Conservation (phyloP, 305 asterid species). For the Stenogyne calaminthoides region DNA sequence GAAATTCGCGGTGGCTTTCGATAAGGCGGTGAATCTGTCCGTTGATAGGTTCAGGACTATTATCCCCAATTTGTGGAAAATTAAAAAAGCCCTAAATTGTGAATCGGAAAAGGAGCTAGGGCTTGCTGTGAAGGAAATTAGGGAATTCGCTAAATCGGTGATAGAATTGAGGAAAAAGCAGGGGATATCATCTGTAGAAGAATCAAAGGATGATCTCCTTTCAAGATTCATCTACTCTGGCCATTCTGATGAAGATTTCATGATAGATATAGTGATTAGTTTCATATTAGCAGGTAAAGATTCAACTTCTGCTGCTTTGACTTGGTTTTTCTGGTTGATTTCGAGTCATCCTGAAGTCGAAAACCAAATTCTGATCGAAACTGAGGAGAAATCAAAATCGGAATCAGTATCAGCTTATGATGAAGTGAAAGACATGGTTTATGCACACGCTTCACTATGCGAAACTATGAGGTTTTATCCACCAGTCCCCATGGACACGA, state of each 20-base stretch:
- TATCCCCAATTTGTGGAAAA: conserved; percentile 37
- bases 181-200: conserved; percentile 24
- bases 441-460: conserved; percentile 50
- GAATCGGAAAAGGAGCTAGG: conserved; percentile 51
- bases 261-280: conserved; percentile 46
- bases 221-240: conserved; percentile 51
- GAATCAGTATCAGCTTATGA: conserved; percentile 29
- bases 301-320: conserved; percentile 56
- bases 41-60: conserved; percentile 30
- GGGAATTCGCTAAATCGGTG: conserved; percentile 36
- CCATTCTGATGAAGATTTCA: conserved; percentile 39
- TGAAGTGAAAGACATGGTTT: conserved; percentile 51
- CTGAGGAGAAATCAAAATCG: conserved; percentile 18
- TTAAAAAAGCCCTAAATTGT: conserved; percentile 40
- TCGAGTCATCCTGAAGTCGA: conserved; percentile 38
- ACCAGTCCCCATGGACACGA: conserved; percentile 54
- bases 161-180: conserved; percentile 34
- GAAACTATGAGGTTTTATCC: conserved; percentile 69
- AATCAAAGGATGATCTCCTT: conserved; percentile 39
- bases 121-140: conserved; percentile 29
- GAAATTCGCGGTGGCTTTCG: conserved; percentile 46
- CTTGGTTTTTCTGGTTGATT: conserved; percentile 63
- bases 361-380: conserved; percentile 41
- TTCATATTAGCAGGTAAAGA: conserved; percentile 57
- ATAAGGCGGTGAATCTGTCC: conserved; percentile 37